Conservation (phyloP, 108 stramenopile species). For the Cyclostephanos invisitatus region DNA sequence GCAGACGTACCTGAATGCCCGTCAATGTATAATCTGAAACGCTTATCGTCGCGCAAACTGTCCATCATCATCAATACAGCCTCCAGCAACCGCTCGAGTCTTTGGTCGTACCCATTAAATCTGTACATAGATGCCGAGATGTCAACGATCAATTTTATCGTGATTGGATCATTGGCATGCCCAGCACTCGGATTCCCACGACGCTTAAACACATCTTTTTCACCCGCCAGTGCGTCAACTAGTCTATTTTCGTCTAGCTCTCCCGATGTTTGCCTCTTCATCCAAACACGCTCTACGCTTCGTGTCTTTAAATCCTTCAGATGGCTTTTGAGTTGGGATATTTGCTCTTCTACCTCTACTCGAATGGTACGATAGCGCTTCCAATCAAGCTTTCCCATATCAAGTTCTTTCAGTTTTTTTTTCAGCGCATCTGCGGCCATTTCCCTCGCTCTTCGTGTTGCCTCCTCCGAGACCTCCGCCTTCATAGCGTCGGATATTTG, state of each 20-base stretch:
- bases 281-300: conserved; percentile 76
- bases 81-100: conserved; percentile 78
- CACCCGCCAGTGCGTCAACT: conserved; percentile 85
- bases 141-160: conserved; percentile 79
- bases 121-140: conserved; percentile 87
- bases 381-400: conserved; percentile 82
- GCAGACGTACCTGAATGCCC: conserved; percentile 79
- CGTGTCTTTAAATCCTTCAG: conserved; percentile 57
- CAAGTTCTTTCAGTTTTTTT: conserved; percentile 70
- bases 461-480: conserved; percentile 78
- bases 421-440: conserved; percentile 76
- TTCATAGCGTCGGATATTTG: conserved; percentile 89
- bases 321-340: conserved; percentile 54
- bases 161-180: conserved; percentile 40
- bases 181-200: conserved; percentile 60
- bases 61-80: conserved; percentile 90
- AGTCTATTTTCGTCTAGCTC: conserved; percentile 87
- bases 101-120: conserved; percentile 86
- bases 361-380: conserved; percentile 64
- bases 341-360: conserved; percentile 56
- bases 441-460: conserved; percentile 54
- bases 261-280: conserved; percentile 74
- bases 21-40: conserved; percentile 69
- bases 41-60: conserved; percentile 57
- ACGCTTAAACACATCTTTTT: conserved; percentile 82